phyloP scores from a whole-genome alignment of 2,329 filamentous ascomycete genomes.

The Fusarium heterosporum region DNA sequence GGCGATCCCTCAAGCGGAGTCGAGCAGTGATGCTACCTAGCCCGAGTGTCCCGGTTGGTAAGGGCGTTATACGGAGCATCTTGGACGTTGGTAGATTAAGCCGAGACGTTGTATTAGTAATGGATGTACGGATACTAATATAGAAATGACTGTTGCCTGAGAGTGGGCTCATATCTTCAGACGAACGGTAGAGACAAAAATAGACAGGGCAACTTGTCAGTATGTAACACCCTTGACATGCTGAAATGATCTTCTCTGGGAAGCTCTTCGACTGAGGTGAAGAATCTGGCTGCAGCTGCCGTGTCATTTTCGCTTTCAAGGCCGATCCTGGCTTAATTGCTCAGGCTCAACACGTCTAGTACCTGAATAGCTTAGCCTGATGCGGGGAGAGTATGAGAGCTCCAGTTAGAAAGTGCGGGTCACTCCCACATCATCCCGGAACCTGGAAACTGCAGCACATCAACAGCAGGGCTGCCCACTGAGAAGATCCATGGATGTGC shows the following conservation, averaged over 20 bases:
- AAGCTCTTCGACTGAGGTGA: conserved; percentile 5
- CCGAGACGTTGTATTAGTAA: neutral
- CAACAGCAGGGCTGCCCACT: conserved; percentile 16
- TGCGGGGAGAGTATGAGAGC: conserved; percentile 45
- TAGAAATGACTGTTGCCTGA: too few relatives aligned
- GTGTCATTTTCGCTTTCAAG: conserved; percentile 37
- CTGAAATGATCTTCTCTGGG: conserved; percentile 25
- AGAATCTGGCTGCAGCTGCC: conserved; percentile 22
- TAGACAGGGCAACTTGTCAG: neutral
- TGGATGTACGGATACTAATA: neutral
- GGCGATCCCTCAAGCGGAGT: conserved; percentile 31
- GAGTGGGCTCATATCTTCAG: neutral
- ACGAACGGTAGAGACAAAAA: neutral
- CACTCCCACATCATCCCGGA: neutral
- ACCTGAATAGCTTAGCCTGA: conserved; percentile 40
- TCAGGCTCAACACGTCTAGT: conserved; percentile 32
- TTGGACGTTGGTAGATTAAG: neutral
- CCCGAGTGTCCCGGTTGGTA: conserved; percentile 22
- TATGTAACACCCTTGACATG: conserved; percentile 13
- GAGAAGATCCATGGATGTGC: conserved; percentile 25
- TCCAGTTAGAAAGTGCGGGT: conserved; percentile 45
- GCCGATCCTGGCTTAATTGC: conserved; percentile 18
- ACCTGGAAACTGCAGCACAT: neutral
- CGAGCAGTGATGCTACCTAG: conserved; percentile 17
- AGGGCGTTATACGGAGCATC: neutral